A percentile compares a stretch with the other conserved stretches of the same genome.
Conservation (phyloP, 148 eudicot species). For the Cornus florida region DNA sequence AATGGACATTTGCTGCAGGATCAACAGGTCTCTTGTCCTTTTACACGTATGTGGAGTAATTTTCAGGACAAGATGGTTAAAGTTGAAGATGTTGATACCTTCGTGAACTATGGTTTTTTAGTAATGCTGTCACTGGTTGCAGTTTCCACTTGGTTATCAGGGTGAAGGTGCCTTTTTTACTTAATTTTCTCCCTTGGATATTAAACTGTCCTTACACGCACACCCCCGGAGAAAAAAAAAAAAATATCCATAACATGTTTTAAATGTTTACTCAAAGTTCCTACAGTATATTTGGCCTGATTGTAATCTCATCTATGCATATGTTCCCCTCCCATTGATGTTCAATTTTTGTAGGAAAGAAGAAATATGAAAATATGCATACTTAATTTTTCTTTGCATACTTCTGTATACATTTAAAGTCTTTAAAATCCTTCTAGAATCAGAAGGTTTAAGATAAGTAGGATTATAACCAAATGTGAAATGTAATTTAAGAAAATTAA, state of each 20-base stretch:
- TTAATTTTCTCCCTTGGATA: neutral
- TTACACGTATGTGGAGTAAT: slow-evolving; percentile 40
- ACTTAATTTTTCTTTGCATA: too few relatives aligned
- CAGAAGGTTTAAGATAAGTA: too few relatives aligned
- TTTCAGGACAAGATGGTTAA: slow-evolving; percentile 46
- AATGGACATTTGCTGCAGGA: slow-evolving; percentile 29
- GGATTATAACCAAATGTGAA: too few relatives aligned
- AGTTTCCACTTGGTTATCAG: slow-evolving; percentile 64
- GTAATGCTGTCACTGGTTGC: slow-evolving; percentile 59
- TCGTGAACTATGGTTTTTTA: slow-evolving; percentile 69
- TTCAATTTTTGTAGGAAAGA: neutral
- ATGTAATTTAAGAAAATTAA: too few relatives aligned
- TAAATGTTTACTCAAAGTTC: neutral
- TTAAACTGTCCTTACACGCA: neutral
- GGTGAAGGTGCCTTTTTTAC: slow-evolving; percentile 31
- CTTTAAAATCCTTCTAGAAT: too few relatives aligned
- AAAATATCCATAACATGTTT: neutral
- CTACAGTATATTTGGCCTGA: neutral
- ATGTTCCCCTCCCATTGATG: neutral
- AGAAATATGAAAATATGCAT: neutral
- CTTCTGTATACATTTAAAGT: too few relatives aligned
- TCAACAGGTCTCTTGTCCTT: slow-evolving; percentile 51
- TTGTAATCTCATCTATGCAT: neutral
- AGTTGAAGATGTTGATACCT: slow-evolving; percentile 47
- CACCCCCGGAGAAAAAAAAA: too few relatives aligned